Base-by-base conservation (phyloP, 306 rosid species). In the Boehmeria nivea region DNA sequence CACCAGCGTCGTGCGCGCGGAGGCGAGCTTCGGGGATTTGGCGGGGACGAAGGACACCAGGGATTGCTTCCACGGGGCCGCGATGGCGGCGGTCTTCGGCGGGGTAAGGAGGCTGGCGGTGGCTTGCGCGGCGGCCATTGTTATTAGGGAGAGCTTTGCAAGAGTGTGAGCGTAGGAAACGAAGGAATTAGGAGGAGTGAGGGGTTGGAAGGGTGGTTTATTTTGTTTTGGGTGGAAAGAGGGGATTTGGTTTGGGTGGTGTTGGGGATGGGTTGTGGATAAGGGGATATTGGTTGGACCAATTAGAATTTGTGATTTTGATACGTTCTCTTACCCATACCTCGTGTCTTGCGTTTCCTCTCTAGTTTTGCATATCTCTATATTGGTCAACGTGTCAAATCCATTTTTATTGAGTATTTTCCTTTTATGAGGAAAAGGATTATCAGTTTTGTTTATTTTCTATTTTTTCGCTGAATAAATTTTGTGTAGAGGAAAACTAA, bases 111-210 rank as follows among this genome's bases (percentile, higher is more conserved):
- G 95, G 52, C 20, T 24, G 21, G 61, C 42, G 61, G 93, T 82
- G 53, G 94, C 89, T 71, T 84, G 96, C 42, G 96, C 63, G 45
- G 98, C 79, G 54, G 96, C 94, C 86, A 87, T 87, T 31, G 51
- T 25, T 33, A 51, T n/a, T 11, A 14, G 38, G 48, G 56, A 47
- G 20, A 19, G 28, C 50, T 11, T 12, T 8, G 21, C 13, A 39
- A 4, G 36, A 11, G 33, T 40, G 61, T 27, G 51, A 20, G 37
- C 21, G 12, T 27, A 5, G 43, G n/a, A n/a, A n/a, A n/a, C n/a
- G n/a, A n/a, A n/a, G n/a, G n/a, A n/a, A n/a, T n/a, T n/a, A n/a
- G n/a, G n/a, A n/a, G n/a, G n/a, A n/a, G n/a, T 49, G 45, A 38
- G 61, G 31, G n/a, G 17, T 5, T 3, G 15, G 45, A 40, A 40